Conservation (phyloP, 768 basidiomycete species). For the Serendipita sp. region DNA sequence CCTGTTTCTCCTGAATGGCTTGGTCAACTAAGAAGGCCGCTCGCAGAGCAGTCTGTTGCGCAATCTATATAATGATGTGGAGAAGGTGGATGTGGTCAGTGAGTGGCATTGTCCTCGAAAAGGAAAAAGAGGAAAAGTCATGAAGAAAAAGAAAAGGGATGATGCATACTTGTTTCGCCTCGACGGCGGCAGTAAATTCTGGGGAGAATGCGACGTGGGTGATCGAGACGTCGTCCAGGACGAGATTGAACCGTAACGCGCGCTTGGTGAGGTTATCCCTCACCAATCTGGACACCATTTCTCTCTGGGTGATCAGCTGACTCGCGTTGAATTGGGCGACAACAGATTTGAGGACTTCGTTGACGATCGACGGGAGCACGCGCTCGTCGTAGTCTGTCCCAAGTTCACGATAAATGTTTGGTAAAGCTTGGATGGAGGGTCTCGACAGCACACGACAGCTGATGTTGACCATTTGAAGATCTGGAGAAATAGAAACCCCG, state of each 20-base stretch:
- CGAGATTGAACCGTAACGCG: slow-evolving; percentile 91
- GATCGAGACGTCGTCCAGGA: slow-evolving; percentile 94
- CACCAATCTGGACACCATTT: slow-evolving; percentile 82
- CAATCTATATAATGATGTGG: no score
- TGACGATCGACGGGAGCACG: slow-evolving; percentile 92
- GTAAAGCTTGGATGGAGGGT: slow-evolving; percentile 73
- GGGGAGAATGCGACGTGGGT: slow-evolving; percentile 66
- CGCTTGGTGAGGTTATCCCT: slow-evolving; percentile 82
- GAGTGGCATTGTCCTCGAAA: no score
- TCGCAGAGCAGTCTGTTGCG: slow-evolving; percentile 97
- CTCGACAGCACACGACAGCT: slow-evolving; percentile 91
- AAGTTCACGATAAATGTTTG: slow-evolving; percentile 89
- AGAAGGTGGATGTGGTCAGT: no score
- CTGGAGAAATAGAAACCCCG: slow-evolving; percentile 93
- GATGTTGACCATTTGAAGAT: slow-evolving; percentile 96
- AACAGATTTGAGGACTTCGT: slow-evolving; percentile 94
- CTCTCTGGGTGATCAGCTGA: slow-evolving; percentile 92
- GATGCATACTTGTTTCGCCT: slow-evolving; percentile 70
- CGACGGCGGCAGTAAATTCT: slow-evolving; percentile 93
- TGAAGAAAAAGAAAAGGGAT: slow-evolving; percentile 6
- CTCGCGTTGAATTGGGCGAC: slow-evolving; percentile 98
- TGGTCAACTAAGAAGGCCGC: slow-evolving; percentile 98
- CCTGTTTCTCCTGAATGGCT: slow-evolving; percentile 97
- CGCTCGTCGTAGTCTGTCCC: slow-evolving; percentile 97
- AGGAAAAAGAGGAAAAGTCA: no score